Evolutionary conservation across 2,329 filamentous ascomycete species (phyloP).

Genomic region (Colletotrichum acutatum): DNA sequence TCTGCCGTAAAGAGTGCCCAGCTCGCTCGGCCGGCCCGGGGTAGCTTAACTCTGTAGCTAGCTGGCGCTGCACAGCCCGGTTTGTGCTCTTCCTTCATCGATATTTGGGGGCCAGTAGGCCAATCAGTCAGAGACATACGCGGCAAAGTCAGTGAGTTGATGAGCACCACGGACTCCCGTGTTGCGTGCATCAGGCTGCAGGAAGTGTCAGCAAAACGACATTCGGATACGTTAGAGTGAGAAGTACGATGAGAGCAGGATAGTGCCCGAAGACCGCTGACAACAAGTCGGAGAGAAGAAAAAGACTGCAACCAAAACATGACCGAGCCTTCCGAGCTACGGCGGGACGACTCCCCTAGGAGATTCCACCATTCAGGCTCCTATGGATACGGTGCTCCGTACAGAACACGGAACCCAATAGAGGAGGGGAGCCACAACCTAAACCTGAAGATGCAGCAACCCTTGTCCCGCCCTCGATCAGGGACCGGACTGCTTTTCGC

Average conservation of each 20-base stretch:
- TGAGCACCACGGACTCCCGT: constrained; percentile 3
- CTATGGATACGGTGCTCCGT: neutral
- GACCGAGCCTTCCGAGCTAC: neutral
- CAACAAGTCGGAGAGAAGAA: neutral
- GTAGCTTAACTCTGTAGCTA: neutral
- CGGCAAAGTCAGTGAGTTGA: neutral
- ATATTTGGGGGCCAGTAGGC: neutral
- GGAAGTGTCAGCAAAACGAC: neutral
- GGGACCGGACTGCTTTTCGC: neutral
- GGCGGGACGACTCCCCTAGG: neutral
- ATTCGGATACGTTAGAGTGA: neutral
- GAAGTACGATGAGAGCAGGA: neutral
- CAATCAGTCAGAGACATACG: neutral
- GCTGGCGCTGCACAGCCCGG: constrained; percentile 15
- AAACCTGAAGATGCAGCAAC: constrained; percentile 14
- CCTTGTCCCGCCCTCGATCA: constrained; percentile 1
- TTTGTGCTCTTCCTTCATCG: neutral
- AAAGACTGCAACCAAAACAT: neutral
- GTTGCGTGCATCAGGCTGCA: neutral
- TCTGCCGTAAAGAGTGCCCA: neutral
- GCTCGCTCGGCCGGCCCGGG: constrained; percentile 15
- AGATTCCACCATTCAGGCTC: neutral
- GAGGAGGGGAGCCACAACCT: neutral
- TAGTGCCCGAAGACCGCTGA: neutral
- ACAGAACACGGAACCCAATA: neutral